Conservation (phyloP, 495 filamentous ascomycete species). For the Daldinia decipiens region DNA sequence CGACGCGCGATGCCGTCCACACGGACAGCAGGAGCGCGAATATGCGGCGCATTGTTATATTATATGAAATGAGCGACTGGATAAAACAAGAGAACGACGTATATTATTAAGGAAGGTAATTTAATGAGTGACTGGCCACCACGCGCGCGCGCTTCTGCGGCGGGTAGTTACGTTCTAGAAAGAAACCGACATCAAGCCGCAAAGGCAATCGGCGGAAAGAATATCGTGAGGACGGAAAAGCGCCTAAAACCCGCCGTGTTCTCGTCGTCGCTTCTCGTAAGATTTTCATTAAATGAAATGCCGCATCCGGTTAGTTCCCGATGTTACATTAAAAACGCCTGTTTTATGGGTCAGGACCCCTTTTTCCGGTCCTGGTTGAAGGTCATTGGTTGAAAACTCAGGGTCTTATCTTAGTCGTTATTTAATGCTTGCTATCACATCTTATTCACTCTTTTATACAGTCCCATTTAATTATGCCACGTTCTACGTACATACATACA, state of each 20-base stretch:
- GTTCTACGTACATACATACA: neutral
- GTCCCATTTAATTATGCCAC: neutral
- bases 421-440: neutral
- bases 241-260: conserved; percentile 21
- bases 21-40: conserved; percentile 28
- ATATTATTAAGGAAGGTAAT: neutral
- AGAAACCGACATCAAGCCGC: conserved; percentile 29
- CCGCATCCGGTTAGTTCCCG: conserved; percentile 33
- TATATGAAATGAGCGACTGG: conserved; percentile 19
- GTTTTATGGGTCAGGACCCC: conserved; percentile 7
- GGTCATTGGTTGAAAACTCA: neutral
- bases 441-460: conserved; percentile 4
- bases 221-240: conserved; percentile 5
- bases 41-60: conserved; percentile 26
- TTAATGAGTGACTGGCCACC: conserved; percentile 16
- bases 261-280: conserved; percentile 18
- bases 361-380: neutral
- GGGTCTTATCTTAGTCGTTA: neutral
- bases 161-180: conserved; percentile 20
- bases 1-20: conserved; percentile 32
- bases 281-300: conserved; percentile 37
- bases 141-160: conserved; percentile 29
- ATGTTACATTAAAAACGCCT: conserved; percentile 13
- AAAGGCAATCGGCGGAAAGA: neutral
- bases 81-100: conserved; percentile 2